phyloP scores from a whole-genome alignment of 768 basidiomycete genomes.

The Hortiboletus flavorubellus region DNA sequence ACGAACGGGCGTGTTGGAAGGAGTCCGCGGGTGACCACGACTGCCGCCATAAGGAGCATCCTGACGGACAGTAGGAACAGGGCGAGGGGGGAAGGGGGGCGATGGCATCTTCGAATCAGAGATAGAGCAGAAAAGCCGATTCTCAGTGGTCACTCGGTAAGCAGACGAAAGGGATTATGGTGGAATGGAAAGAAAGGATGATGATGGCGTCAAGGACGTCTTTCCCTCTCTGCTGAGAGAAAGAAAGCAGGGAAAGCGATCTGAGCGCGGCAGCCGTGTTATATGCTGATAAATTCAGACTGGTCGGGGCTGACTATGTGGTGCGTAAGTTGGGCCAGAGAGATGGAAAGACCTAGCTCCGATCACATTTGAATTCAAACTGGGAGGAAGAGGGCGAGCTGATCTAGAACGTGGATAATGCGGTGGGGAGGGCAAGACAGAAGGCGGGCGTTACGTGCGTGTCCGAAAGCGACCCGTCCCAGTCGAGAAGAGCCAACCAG shows the following conservation, averaged over 20 bases:
- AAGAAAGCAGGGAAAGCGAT: neutral
- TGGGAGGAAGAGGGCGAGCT: neutral
- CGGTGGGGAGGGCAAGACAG: neutral
- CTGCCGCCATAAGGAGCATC: slow-evolving; percentile 4
- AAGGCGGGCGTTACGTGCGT: slow-evolving; percentile 17
- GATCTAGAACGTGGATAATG: slow-evolving; percentile 3
- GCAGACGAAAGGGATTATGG: neutral
- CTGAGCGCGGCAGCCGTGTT: neutral
- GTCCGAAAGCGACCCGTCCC: slow-evolving; percentile 5
- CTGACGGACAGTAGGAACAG: slow-evolving; percentile 5
- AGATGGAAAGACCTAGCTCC: neutral
- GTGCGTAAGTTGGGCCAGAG: neutral
- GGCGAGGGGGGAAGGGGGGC: slow-evolving; percentile 20
- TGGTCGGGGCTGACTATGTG: slow-evolving; percentile 12
- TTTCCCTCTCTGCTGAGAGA: neutral
- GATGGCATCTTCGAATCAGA: slow-evolving; percentile 14
- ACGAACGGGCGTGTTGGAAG: slow-evolving; percentile 1
- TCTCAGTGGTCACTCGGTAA: neutral
- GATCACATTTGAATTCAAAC: slow-evolving; percentile 25
- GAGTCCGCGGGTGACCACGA: neutral
- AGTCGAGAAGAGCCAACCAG: neutral
- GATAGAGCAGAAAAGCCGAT: neutral
- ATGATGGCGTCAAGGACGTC: neutral
- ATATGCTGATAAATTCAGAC: slow-evolving; percentile 19
- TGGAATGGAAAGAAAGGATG: slow-evolving; percentile 1